phyloP scores from a whole-genome alignment of 108 stramenopile genomes.

The Fistulifera pelliculosa region DNA sequence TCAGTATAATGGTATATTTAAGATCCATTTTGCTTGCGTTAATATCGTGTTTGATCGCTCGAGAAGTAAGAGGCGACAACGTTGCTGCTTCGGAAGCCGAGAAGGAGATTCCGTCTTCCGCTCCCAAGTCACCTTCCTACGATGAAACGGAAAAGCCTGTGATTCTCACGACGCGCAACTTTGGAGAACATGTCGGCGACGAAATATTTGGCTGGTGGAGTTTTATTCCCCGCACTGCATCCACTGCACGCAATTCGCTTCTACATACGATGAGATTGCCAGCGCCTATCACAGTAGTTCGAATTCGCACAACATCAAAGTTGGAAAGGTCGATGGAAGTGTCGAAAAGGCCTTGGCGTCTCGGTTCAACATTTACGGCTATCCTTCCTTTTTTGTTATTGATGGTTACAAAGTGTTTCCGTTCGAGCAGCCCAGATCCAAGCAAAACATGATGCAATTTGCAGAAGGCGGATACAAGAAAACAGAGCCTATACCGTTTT shows the following conservation, averaged over 20 bases:
- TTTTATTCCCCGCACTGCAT: constrained; percentile 74
- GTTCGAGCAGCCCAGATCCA: constrained; percentile 39
- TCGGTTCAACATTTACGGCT: constrained; percentile 61
- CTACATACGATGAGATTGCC: constrained; percentile 52
- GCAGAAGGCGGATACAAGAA: constrained; percentile 37
- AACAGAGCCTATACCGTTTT: constrained; percentile 27
- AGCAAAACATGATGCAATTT: constrained; percentile 54
- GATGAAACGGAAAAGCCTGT: too few species aligned
- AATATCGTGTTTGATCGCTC: too few species aligned
- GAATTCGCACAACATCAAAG: constrained; percentile 38
- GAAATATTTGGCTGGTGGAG: constrained; percentile 32
- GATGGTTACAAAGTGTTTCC: constrained; percentile 70
- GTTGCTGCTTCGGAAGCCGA: too few species aligned
- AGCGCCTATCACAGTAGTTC: constrained; percentile 33
- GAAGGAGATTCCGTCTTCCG: too few species aligned
- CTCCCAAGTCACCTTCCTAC: too few species aligned
- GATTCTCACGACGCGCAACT: background rate
- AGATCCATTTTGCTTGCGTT: too few species aligned
- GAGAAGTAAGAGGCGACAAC: too few species aligned
- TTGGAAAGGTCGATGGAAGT: constrained; percentile 75
- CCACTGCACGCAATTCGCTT: constrained; percentile 57
- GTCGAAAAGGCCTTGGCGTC: constrained; percentile 46
- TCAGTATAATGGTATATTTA: too few species aligned
- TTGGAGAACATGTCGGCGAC: background rate
- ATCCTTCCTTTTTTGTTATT: constrained; percentile 69